Percentiles rank a stretch among this genome's conserved stretches.
These are phyloP conservation scores for Candida qinlingensis DNA, from an alignment of 805 yeast species.

Conservation along the genomic window DNA sequence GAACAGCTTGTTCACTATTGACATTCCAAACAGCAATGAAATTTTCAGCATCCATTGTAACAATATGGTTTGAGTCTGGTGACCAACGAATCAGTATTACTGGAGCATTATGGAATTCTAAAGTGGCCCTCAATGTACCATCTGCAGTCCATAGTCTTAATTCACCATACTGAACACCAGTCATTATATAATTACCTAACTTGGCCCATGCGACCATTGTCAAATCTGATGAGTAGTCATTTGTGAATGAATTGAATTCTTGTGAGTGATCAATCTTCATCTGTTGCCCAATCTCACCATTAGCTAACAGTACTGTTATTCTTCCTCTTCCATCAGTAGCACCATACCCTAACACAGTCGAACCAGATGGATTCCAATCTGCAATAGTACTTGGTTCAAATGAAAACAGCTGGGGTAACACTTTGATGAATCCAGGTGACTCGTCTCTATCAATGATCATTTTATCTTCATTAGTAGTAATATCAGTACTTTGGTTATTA, in stretches of 20 bases:
- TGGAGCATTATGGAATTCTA: slow-evolving; percentile 49
- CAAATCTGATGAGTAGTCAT: slow-evolving; percentile 20
- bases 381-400: slow-evolving; percentile 42
- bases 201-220: slow-evolving; percentile 58
- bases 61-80: slow-evolving; percentile 42
- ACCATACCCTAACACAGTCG: slow-evolving; percentile 49
- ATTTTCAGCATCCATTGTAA: slow-evolving; percentile 56
- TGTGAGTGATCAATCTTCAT: slow-evolving; percentile 29
- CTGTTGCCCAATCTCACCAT: slow-evolving; percentile 15
- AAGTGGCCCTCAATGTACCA: slow-evolving; percentile 56
- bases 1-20: slow-evolving; percentile 42
- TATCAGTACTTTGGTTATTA: slow-evolving; percentile 3
- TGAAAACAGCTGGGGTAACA: slow-evolving; percentile 32
- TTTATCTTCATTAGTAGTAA: slow-evolving; percentile 5
- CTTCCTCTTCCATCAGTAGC: slow-evolving; percentile 42
- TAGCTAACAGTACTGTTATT: slow-evolving; percentile 32
- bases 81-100: slow-evolving; percentile 60
- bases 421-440: slow-evolving; percentile 27
- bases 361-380: slow-evolving; percentile 52
- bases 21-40: slow-evolving; percentile 64
- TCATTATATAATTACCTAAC: slow-evolving; percentile 53
- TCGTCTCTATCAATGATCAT: slow-evolving; percentile 6
- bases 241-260: slow-evolving; percentile 15
- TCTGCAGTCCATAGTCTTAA: slow-evolving; percentile 72
- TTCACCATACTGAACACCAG: slow-evolving; percentile 68